phyloP scores from a whole-genome alignment of 2,329 filamentous ascomycete species.

The Aureobasidium lini region DNA sequence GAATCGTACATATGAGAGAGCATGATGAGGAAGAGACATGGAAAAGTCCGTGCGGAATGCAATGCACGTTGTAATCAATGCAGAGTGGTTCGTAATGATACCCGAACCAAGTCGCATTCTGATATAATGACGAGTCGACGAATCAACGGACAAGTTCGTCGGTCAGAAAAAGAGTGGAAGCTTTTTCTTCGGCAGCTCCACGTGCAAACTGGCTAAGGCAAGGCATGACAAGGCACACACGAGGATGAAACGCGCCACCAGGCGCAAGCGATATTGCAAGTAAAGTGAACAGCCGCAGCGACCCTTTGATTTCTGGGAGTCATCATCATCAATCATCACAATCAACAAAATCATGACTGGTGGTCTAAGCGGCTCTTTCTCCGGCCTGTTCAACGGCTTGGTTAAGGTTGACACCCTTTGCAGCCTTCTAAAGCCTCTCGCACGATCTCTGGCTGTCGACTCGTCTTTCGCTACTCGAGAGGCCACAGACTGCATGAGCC shows the following conservation, averaged over 20 bases:
- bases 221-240: conserved; percentile 13
- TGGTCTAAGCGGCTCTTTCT: conserved; percentile 5
- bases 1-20: conserved; percentile 10
- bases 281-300: not conserved
- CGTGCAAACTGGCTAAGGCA: conserved; percentile 12
- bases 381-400: not conserved
- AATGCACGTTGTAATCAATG: conserved; percentile 14
- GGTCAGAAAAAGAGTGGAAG: conserved; percentile 7
- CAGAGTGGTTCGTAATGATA: conserved; percentile 14
- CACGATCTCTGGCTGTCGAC: not conserved
- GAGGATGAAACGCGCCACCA: conserved; percentile 13
- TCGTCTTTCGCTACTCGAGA: not conserved
- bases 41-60: conserved; percentile 12
- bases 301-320: not conserved
- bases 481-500: not conserved
- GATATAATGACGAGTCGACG: conserved; percentile 8
- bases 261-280: conserved; percentile 13
- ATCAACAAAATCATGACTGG: not conserved
- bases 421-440: conserved; percentile 1
- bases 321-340: not conserved
- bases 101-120: conserved; percentile 2
- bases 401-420: conserved; percentile 4
- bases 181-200: conserved; percentile 14
- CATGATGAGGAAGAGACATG: conserved; percentile 10
- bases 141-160: conserved; percentile 4